These are phyloP conservation scores for Chalciporus pseudorubinellus DNA, from an alignment of 768 basidiomycete species.

Conservation along the genomic window DNA sequence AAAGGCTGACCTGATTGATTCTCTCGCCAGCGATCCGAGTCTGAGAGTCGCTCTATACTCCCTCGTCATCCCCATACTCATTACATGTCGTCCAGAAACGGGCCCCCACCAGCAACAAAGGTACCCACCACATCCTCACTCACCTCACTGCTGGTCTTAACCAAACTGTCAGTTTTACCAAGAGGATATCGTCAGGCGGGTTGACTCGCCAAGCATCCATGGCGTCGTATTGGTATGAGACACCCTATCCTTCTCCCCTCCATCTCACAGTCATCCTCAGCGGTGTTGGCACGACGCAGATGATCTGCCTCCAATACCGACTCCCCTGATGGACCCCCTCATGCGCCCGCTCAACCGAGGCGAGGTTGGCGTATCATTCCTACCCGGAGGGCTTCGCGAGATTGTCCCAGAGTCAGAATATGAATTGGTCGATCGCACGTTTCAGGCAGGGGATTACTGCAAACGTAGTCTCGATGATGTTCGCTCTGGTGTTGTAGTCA, in stretches of 20 bases:
- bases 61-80: background rate
- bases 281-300: constrained; percentile 90
- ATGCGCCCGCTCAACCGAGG: constrained; percentile 73
- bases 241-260: constrained; percentile 1
- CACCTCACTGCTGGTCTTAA: background rate
- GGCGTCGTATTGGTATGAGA: constrained; percentile 65
- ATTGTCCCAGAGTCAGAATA: constrained; percentile 72
- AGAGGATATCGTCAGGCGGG: constrained; percentile 61
- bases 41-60: too few relatives aligned
- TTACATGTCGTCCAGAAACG: constrained; percentile 28
- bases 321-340: constrained; percentile 57
- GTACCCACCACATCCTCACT: constrained; percentile 10
- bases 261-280: constrained; percentile 38
- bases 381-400: constrained; percentile 52
- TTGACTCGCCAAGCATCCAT: constrained; percentile 39
- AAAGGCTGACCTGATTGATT: too few relatives aligned
- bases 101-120: constrained; percentile 32
- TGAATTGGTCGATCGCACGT: constrained; percentile 68
- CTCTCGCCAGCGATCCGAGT: too few relatives aligned
- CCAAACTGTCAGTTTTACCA: constrained; percentile 69
- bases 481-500: constrained; percentile 72
- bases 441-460: constrained; percentile 78
- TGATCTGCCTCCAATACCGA: constrained; percentile 49
- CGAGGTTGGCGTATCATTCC: constrained; percentile 80
- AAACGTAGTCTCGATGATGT: constrained; percentile 76